Conservation (phyloP, 345 rosid genomes). For the Anastatica hierochuntica region DNA sequence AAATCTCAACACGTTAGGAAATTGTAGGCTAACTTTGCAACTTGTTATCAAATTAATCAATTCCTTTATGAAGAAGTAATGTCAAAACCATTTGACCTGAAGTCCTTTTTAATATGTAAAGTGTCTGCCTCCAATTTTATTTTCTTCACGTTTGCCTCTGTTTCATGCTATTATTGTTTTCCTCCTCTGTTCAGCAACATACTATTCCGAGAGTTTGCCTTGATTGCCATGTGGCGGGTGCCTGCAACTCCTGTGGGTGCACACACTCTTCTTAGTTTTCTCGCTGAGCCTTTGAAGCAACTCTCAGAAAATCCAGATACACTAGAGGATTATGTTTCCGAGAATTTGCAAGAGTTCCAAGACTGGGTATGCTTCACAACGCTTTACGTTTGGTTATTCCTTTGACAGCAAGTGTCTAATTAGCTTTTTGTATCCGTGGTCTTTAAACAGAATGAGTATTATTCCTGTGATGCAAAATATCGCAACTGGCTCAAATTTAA, state of each 20-base stretch:
- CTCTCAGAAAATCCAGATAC: conserved; percentile 59
- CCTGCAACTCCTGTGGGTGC: conserved; percentile 98
- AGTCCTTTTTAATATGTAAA: neutral
- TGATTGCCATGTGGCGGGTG: conserved; percentile 97
- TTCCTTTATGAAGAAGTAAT: neutral
- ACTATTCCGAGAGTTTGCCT: conserved; percentile 86
- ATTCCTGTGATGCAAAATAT: conserved; percentile 91
- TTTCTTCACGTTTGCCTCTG: conserved; percentile 8
- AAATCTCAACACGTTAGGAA: neutral
- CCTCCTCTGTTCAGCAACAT: conserved; percentile 53
- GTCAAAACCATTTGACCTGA: neutral
- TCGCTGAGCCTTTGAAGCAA: conserved; percentile 98
- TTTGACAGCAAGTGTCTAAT: conserved; percentile 2
- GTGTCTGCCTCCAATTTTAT: neutral
- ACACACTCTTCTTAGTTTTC: conserved; percentile 74
- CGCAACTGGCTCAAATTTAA: conserved; percentile 91
- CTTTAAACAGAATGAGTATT: conserved; percentile 64
- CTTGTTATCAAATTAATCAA: neutral
- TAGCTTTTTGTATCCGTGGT: neutral
- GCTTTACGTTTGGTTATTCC: conserved; percentile 5
- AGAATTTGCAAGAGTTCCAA: conserved; percentile 78
- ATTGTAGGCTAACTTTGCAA: neutral
- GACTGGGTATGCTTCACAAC: conserved; percentile 66
- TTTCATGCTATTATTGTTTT: conserved; percentile 6
- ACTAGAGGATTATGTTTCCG: conserved; percentile 52